phyloP scores from a whole-genome alignment of 2,329 filamentous ascomycete species.

The Xylariaceae sp. region DNA sequence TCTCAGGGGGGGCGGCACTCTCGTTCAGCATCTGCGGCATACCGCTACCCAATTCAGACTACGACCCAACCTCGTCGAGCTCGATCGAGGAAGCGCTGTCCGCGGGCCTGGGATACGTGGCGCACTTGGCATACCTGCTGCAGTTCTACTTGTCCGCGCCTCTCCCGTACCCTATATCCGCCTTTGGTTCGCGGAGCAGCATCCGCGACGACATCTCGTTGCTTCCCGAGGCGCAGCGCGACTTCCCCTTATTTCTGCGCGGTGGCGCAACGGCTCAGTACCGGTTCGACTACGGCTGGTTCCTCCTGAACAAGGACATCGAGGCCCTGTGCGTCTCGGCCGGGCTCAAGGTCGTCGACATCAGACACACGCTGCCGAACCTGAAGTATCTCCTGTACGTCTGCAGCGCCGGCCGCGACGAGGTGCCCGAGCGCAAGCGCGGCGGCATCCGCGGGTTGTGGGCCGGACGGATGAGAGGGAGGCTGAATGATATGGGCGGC shows the following conservation, averaged over 20 bases:
- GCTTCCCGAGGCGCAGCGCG: constrained; percentile 44
- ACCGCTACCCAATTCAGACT: constrained; percentile 72
- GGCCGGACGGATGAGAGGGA: constrained; percentile 40
- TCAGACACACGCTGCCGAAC: constrained; percentile 87
- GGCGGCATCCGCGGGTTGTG: constrained; percentile 57
- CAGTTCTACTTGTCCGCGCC: constrained; percentile 77
- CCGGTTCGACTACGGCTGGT: constrained; percentile 93
- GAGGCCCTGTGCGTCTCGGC: constrained; percentile 62
- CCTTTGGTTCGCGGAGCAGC: constrained; percentile 64
- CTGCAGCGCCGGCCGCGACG: constrained; percentile 68
- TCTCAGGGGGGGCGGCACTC: constrained; percentile 52
- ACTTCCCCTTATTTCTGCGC: constrained; percentile 72
- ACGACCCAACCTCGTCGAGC: constrained; percentile 45
- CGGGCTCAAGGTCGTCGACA: constrained; percentile 76
- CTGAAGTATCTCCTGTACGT: constrained; percentile 90
- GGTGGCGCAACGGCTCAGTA: constrained; percentile 67
- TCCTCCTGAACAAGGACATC: constrained; percentile 93
- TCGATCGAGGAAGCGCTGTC: constrained; percentile 67
- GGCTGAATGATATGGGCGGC: constrained; percentile 22
- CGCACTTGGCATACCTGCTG: constrained; percentile 67
- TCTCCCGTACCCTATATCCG: constrained; percentile 72
- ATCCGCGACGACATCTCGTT: constrained; percentile 60
- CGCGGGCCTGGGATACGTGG: constrained; percentile 74
- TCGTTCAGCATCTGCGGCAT: constrained; percentile 79
- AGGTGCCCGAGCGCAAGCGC: constrained; percentile 55